A percentile compares a stretch with the other conserved stretches of the same genome.
These are phyloP conservation scores for Ambrosia artemisiifolia DNA, from an alignment of 129 eudicot species.

Conservation along the genomic window DNA sequence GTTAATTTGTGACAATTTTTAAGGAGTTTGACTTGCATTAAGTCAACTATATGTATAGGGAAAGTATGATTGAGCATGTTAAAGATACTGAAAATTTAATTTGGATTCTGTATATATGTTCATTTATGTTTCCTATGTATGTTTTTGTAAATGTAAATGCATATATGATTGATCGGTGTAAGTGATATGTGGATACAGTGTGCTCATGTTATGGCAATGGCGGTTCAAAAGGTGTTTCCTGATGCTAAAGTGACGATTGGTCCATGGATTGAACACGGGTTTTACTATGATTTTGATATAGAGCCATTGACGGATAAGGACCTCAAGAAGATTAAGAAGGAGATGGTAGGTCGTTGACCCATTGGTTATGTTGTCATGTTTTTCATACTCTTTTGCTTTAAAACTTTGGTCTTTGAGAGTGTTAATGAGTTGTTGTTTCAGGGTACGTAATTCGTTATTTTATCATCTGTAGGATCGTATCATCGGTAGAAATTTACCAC, in stretches of 20 bases:
- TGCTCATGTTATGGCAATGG: slow-evolving; percentile 99
- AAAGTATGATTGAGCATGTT: not conserved
- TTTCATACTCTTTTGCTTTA: not conserved
- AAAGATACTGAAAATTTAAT: not conserved
- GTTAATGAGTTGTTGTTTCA: slow-evolving; percentile 42
- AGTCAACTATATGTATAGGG: not conserved
- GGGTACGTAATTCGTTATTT: slow-evolving; percentile 52
- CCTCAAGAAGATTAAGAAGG: slow-evolving; percentile 90
- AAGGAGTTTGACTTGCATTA: not conserved
- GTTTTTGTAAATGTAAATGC: not conserved
- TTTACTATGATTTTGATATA: slow-evolving; percentile 92
- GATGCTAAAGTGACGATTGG: slow-evolving; percentile 98
- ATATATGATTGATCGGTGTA: slow-evolving; percentile 6
- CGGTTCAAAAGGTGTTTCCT: slow-evolving; percentile 92
- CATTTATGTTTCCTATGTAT: slow-evolving; percentile 2
- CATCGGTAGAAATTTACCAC: slow-evolving; percentile 75
- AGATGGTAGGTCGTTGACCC: slow-evolving; percentile 70
- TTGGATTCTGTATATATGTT: not conserved
- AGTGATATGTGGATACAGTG: slow-evolving; percentile 57
- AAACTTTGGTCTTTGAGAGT: slow-evolving; percentile 7
- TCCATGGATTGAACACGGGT: slow-evolving; percentile 98
- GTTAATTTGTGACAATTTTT: not conserved
- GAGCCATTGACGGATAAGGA: slow-evolving; percentile 93
- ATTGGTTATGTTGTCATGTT: not conserved
- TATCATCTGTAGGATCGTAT: slow-evolving; percentile 92